Conservation (phyloP, 1,284 basidiomycete genomes). For the Pascua guehoae region DNA sequence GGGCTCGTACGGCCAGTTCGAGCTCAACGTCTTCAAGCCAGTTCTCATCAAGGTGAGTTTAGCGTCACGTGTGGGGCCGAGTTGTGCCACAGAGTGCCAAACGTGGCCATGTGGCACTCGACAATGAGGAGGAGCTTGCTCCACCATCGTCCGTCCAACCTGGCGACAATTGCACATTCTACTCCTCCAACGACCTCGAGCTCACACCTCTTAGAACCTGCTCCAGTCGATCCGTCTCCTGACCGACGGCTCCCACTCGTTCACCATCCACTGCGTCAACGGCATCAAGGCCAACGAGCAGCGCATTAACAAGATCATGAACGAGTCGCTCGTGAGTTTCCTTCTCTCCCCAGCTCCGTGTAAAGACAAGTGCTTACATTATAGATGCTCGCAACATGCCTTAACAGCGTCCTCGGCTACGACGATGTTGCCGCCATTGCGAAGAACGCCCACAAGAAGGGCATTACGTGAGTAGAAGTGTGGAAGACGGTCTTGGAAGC, state of each 20-base stretch:
- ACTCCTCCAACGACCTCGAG: background rate
- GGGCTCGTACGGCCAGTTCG: conserved; percentile 94
- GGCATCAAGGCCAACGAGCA: conserved; percentile 93
- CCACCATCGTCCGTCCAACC: too few relatives aligned
- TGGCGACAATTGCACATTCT: too few relatives aligned
- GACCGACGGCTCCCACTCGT: conserved; percentile 86
- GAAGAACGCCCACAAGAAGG: conserved; percentile 99
- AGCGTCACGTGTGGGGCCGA: background rate
- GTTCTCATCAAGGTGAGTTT: conserved; percentile 57
- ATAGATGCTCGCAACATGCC: conserved; percentile 15
- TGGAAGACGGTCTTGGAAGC: background rate
- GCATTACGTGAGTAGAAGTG: conserved; percentile 60
- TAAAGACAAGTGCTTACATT: conserved; percentile 7
- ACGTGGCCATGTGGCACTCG: too few relatives aligned
- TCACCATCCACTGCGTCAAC: conserved; percentile 95
- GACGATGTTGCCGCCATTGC: conserved; percentile 77
- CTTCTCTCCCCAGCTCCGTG: background rate
- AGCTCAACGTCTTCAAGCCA: conserved; percentile 99
- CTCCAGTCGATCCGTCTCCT: conserved; percentile 91
- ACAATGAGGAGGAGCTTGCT: too few relatives aligned
- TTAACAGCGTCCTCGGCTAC: conserved; percentile 31
- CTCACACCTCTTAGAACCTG: conserved; percentile 58
- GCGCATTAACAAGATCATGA: conserved; percentile 80
- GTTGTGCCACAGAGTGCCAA: background rate
- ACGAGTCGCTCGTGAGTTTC: conserved; percentile 77